A percentile compares a stretch with the other conserved stretches of the same genome.
These are phyloP conservation scores for Globisporangium acanthophoron DNA, from an alignment of 352 stramenopile species.

Conservation along the genomic window DNA sequence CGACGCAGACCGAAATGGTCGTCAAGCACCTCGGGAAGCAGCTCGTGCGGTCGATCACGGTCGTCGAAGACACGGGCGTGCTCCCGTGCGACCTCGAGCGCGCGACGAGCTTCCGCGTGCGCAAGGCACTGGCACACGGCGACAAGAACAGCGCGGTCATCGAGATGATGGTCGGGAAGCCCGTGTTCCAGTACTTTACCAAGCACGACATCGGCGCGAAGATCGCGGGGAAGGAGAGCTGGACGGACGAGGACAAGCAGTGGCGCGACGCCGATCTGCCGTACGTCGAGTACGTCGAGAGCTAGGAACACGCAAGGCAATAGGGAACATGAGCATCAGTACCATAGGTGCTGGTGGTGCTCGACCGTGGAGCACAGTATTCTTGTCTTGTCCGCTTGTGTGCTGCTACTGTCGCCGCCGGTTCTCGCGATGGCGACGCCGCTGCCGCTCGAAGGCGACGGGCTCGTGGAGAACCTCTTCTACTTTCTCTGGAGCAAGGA, in stretches of 20 bases:
- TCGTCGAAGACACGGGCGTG: conserved; percentile 69
- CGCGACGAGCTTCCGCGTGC: conserved; percentile 58
- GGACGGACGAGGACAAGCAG: conserved; percentile 60
- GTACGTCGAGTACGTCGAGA: conserved; percentile 73
- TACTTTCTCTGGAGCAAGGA: conserved; percentile 90
- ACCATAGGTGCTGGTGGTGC: too few species aligned
- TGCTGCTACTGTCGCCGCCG: neutral
- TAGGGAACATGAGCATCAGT: neutral
- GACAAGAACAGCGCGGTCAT: conserved; percentile 27
- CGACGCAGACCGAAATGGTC: conserved; percentile 63
- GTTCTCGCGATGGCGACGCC: conserved; percentile 35
- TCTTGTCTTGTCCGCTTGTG: neutral
- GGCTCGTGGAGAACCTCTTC: conserved; percentile 85
- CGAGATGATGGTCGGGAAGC: conserved; percentile 71
- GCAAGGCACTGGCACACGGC: conserved; percentile 35
- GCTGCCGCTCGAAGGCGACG: conserved; percentile 79
- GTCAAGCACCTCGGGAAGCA: conserved; percentile 67
- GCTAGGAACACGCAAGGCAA: conserved; percentile 10
- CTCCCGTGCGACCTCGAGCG: conserved; percentile 61
- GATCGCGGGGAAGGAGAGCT: conserved; percentile 45
- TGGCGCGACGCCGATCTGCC: conserved; percentile 57
- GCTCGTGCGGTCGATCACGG: conserved; percentile 48
- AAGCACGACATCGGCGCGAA: conserved; percentile 55
- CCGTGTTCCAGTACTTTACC: conserved; percentile 53
- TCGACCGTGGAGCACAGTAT: too few species aligned